Percentiles rank a stretch among this genome's conserved stretches.
These are phyloP conservation scores for Chimonanthus salicifolius DNA, from an alignment of 164 flowering plant genomes.

Conservation along the genomic window DNA sequence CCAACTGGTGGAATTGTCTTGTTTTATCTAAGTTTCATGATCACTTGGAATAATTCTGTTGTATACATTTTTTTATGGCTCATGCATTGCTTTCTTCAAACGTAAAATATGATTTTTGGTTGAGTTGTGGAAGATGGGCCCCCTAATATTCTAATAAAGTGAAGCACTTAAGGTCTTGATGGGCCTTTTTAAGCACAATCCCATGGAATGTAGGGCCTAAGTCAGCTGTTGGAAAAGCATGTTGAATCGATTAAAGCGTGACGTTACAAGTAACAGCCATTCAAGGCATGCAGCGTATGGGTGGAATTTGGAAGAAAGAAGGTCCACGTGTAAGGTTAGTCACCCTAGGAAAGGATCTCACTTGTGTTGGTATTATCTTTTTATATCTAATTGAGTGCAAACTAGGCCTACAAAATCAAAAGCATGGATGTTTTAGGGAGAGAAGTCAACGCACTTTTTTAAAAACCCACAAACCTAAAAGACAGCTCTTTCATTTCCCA, in stretches of 20 bases:
- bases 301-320: constrained; percentile 9
- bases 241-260: constrained; percentile 50
- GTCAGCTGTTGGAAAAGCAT: constrained; percentile 20
- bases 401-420: constrained; percentile 15
- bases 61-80: constrained; percentile 20
- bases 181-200: constrained; percentile 14
- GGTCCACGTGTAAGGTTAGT: constrained; percentile 31
- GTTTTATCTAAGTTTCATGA: constrained; percentile 5
- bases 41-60: constrained; percentile 41
- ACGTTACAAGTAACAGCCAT: constrained; percentile 24
- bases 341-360: constrained; percentile 23
- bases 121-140: constrained; percentile 15
- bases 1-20: constrained; percentile 7
- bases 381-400: constrained; percentile 17
- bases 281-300: constrained; percentile 32
- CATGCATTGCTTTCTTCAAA: constrained; percentile 65
- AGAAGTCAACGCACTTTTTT: constrained; percentile 30
- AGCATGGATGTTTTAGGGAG: not conserved
- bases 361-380: constrained; percentile 18
- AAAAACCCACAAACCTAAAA: not conserved
- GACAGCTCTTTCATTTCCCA: constrained; percentile 1
- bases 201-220: constrained; percentile 8
- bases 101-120: constrained; percentile 28
- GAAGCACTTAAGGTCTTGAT: constrained; percentile 42
- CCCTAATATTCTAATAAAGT: constrained; percentile 27